phyloP scores from a whole-genome alignment of 2,329 filamentous ascomycete genomes.

The Paracoccidioides lutzii region DNA sequence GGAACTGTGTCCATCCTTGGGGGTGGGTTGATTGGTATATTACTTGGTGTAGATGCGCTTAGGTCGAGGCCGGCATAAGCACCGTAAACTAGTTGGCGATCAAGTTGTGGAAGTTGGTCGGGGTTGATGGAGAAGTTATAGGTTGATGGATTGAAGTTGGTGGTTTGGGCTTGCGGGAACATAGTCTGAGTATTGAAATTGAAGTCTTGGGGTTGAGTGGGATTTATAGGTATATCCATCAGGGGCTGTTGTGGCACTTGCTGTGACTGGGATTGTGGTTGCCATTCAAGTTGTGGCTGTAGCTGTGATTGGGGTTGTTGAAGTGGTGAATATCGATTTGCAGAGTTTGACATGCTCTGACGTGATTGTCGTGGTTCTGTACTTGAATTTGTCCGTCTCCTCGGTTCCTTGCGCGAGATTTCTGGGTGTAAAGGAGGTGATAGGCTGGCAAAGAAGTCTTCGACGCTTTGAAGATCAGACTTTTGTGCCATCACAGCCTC shows the following conservation, averaged over 20 bases:
- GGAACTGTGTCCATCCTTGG: neutral
- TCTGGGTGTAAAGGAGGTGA: slow-evolving; percentile 45
- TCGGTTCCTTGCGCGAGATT: slow-evolving; percentile 40
- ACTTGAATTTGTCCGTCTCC: slow-evolving; percentile 15
- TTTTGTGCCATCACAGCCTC: slow-evolving; percentile 83
- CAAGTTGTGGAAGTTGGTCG: slow-evolving; percentile 51
- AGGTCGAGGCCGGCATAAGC: slow-evolving; percentile 50
- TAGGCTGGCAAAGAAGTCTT: slow-evolving; percentile 80
- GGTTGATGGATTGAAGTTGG: slow-evolving; percentile 20
- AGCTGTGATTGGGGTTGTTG: slow-evolving; percentile 6
- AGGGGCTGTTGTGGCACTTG: slow-evolving; percentile 12
- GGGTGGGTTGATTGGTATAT: neutral
- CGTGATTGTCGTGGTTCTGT: neutral
- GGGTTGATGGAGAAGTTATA: slow-evolving; percentile 28
- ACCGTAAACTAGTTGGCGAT: slow-evolving; percentile 63
- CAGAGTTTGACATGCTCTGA: neutral
- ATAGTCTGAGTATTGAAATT: slow-evolving; percentile 24
- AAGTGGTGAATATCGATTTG: slow-evolving; percentile 1
- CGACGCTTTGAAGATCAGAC: slow-evolving; percentile 80
- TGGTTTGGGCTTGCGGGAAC: slow-evolving; percentile 19
- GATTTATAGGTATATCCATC: slow-evolving; percentile 11
- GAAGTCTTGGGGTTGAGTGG: slow-evolving; percentile 17
- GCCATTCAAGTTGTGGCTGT: slow-evolving; percentile 4
- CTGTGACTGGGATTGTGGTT: slow-evolving; percentile 5
- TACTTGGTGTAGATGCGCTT: slow-evolving; percentile 16